These are phyloP conservation scores for Boletellus ananas DNA, from an alignment of 768 basidiomycete species.

Conservation along the genomic window DNA sequence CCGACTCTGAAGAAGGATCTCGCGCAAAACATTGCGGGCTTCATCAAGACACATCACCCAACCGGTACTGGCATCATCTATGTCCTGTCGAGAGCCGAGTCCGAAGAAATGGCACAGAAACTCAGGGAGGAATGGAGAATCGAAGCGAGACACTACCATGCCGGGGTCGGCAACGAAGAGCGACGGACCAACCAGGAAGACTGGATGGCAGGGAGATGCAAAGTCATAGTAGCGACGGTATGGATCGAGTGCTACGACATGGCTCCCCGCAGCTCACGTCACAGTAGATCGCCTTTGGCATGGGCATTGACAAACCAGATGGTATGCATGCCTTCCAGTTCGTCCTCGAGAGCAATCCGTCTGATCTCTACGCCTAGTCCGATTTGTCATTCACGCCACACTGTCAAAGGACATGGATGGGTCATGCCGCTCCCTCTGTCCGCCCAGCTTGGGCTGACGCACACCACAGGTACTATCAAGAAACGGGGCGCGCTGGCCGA, in stretches of 20 bases:
- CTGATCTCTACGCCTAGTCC: conserved; percentile 48
- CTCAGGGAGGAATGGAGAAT: conserved; percentile 57
- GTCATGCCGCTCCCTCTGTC: conserved; percentile 35
- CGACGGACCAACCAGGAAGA: conserved; percentile 58
- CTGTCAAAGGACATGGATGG: conserved; percentile 83
- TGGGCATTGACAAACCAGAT: conserved; percentile 90
- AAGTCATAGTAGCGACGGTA: conserved; percentile 93
- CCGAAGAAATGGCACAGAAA: conserved; percentile 75
- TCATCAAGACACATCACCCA: conserved; percentile 57
- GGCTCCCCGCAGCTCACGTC: conserved; percentile 1
- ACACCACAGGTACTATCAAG: conserved; percentile 74
- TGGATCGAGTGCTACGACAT: conserved; percentile 15
- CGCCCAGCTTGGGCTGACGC: background rate
- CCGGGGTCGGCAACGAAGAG: conserved; percentile 61
- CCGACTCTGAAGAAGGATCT: conserved; percentile 39
- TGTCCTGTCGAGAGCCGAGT: conserved; percentile 63
- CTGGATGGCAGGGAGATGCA: conserved; percentile 71
- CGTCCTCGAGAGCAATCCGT: background rate
- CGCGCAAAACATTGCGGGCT: conserved; percentile 60
- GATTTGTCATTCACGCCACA: conserved; percentile 87
- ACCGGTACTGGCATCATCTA: conserved; percentile 82
- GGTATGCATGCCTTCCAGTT: conserved; percentile 42
- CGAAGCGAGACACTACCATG: conserved; percentile 81
- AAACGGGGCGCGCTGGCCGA: conserved; percentile 94
- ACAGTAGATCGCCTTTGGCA: conserved; percentile 86